Base-by-base conservation (phyloP, 306 rosid species). In the Cicer pinnatifidum region DNA sequence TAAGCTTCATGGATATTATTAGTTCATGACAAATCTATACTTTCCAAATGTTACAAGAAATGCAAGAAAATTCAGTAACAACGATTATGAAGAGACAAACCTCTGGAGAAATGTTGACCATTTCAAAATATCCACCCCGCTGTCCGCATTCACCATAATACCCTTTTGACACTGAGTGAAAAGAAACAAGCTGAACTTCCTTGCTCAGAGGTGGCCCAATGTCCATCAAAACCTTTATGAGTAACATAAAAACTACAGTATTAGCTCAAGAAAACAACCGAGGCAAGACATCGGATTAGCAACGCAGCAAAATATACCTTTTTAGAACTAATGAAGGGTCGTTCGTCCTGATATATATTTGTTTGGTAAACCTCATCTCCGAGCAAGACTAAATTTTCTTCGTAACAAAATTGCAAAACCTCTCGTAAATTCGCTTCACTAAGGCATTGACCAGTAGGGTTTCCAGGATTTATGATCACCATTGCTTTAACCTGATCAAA, bases 121-220 rank as follows among this genome's bases (percentile, higher is more conserved):
- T 95, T 89, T 95, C 99, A 67, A 87, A 91, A 82, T 95, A 95
- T 79, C 97, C 99, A 85, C 99, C 99, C 6, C 99, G 85, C 84
- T 95, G 99, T 82, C 99, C 99, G 75, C 99, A 95, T 87, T 95
- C 99, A 61, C 99, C 99, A 91, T 87, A 91, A 84, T 79, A 95
- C 82, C 99, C 99, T 80, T 95, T 95, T 23, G 99, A 95, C 62
- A 95, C 99, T 0, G 93, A 77, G 86, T 95, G 99, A 67, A 91
- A 95, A 62, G 96, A 90, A 81, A 95, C 80, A 78, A 95, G 99
- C 81, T 91, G 96, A 38, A 91, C 62, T 81, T 91, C 97, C 90
- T 59, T 88, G 90, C 97, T 95, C 6, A 85, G 16, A 35, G 95
- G 97, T 51, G 85, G 90, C n/a, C 97, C 97, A 84, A 90, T 71